Percentiles rank a stretch among this genome's conserved stretches.
phyloP scores from a whole-genome alignment of 2,329 filamentous ascomycete genomes.

The Talaromyces sp. region DNA sequence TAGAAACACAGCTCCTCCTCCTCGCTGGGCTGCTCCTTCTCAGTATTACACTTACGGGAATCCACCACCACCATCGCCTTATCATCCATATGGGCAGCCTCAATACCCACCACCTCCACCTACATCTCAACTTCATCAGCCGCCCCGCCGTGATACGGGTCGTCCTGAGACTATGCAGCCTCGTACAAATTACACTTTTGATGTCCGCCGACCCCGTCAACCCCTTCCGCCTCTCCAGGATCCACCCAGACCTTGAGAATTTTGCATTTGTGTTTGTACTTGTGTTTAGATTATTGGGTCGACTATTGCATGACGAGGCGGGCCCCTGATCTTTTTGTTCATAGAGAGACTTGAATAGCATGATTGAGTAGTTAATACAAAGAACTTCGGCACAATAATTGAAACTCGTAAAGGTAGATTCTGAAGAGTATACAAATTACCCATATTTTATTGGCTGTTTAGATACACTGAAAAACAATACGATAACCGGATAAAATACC shows the following conservation, averaged over 20 bases:
- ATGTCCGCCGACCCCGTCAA: background rate
- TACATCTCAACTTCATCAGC: conserved; percentile 2
- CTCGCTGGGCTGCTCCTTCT: conserved; percentile 7
- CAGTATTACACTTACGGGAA: conserved; percentile 2
- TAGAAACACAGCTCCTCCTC: background rate
- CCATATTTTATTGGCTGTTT: background rate
- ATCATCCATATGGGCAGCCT: conserved; percentile 2
- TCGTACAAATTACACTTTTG: conserved; percentile 11
- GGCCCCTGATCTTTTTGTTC: background rate
- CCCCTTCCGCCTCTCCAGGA: conserved; percentile 10
- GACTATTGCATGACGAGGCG: background rate
- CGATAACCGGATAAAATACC: background rate
- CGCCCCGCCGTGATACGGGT: background rate
- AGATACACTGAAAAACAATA: background rate
- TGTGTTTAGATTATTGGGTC: background rate
- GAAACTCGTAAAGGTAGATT: background rate
- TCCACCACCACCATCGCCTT: background rate
- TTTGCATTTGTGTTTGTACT: background rate
- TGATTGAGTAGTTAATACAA: background rate
- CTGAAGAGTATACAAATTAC: background rate
- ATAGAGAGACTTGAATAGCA: background rate
- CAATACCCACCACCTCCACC: conserved; percentile 4
- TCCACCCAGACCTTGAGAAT: conserved; percentile 5
- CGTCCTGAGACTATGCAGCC: conserved; percentile 2
- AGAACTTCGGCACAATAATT: background rate